Percentiles rank a stretch among this genome's conserved stretches.
Evolutionary conservation across 495 filamentous ascomycete species (phyloP).

Genomic region (Trypethelium eluteriae): DNA sequence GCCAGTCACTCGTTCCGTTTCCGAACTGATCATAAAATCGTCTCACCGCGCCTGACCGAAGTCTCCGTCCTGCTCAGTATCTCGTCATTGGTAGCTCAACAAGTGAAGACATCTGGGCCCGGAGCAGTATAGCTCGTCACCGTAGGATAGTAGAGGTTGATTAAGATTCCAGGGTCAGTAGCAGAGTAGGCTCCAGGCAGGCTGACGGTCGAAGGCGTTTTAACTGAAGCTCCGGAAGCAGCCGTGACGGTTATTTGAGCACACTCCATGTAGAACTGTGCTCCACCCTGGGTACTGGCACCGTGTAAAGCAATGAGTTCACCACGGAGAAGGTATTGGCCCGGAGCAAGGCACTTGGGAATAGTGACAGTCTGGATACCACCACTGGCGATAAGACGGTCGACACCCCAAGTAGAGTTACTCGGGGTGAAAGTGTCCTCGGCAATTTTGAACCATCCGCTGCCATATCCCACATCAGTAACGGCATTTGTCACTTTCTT

Average conservation of each 20-base stretch:
- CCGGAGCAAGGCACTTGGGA: slow-evolving; percentile 32
- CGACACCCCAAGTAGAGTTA: slow-evolving; percentile 14
- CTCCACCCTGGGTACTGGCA: slow-evolving; percentile 38
- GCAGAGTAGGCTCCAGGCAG: slow-evolving; percentile 42
- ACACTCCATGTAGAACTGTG: slow-evolving; percentile 50
- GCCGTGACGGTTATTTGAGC: slow-evolving; percentile 43
- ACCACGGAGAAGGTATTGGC: slow-evolving; percentile 44
- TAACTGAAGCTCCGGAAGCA: neutral
- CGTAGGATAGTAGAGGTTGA: slow-evolving; percentile 2
- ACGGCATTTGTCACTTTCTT: slow-evolving; percentile 26
- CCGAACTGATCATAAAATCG: no score
- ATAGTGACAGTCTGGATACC: slow-evolving; percentile 26
- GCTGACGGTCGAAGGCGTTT: slow-evolving; percentile 33
- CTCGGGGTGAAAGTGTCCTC: slow-evolving; percentile 11
- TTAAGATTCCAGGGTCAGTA: slow-evolving; percentile 19
- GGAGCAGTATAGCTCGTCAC: slow-evolving; percentile 1
- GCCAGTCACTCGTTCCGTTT: no score
- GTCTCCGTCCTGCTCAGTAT: no score
- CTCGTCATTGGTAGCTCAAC: slow-evolving; percentile 32
- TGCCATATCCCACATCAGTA: slow-evolving; percentile 19
- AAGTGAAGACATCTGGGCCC: neutral
- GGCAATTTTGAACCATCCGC: slow-evolving; percentile 27
- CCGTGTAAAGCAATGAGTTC: slow-evolving; percentile 50
- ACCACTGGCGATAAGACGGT: slow-evolving; percentile 33
- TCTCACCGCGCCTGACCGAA: no score